Conservation (phyloP, 805 yeast species). For the Saccharomycopsis selenospora region DNA sequence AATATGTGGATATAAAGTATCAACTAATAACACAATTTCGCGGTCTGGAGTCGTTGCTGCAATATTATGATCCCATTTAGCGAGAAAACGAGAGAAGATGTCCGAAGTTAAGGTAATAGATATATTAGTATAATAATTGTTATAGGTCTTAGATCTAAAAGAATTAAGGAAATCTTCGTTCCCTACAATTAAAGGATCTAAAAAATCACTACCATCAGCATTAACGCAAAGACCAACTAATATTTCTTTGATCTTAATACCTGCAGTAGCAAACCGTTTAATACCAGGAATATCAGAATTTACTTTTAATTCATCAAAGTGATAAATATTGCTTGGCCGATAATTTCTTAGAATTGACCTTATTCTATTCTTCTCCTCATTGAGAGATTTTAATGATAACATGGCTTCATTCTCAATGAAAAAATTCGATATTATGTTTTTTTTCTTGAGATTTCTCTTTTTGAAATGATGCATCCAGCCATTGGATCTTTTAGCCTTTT, state of each 20-base stretch:
- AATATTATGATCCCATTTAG: slow-evolving; percentile 17
- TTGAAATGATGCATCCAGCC: slow-evolving; percentile 39
- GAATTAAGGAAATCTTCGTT: slow-evolving; percentile 2
- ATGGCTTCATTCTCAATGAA: slow-evolving; percentile 21
- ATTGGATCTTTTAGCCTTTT: slow-evolving; percentile 27
- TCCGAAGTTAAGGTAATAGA: slow-evolving; percentile 22
- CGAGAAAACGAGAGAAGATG: slow-evolving; percentile 23
- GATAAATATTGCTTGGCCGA: slow-evolving; percentile 28
- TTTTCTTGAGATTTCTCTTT: slow-evolving; percentile 26
- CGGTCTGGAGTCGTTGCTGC: slow-evolving; percentile 19
- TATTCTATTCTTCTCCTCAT: slow-evolving; percentile 26
- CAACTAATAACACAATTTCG: slow-evolving; percentile 28
- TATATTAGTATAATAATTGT: slow-evolving; percentile 20
- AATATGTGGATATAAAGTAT: slow-evolving; percentile 32
- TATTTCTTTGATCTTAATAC: slow-evolving; percentile 18
- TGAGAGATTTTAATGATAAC: slow-evolving; percentile 19
- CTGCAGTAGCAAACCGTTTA: slow-evolving; percentile 7
- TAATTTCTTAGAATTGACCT: slow-evolving; percentile 20
- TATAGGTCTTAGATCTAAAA: neutral
- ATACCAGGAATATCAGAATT: slow-evolving; percentile 22
- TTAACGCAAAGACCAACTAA: slow-evolving; percentile 27
- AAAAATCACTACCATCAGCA: slow-evolving; percentile 27
- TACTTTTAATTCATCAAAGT: slow-evolving; percentile 32
- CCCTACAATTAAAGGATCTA: slow-evolving; percentile 27
- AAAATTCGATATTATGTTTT: slow-evolving; percentile 26